Conservation (phyloP, 1,139 yeast species). For the Hyphopichia khmerensis region DNA sequence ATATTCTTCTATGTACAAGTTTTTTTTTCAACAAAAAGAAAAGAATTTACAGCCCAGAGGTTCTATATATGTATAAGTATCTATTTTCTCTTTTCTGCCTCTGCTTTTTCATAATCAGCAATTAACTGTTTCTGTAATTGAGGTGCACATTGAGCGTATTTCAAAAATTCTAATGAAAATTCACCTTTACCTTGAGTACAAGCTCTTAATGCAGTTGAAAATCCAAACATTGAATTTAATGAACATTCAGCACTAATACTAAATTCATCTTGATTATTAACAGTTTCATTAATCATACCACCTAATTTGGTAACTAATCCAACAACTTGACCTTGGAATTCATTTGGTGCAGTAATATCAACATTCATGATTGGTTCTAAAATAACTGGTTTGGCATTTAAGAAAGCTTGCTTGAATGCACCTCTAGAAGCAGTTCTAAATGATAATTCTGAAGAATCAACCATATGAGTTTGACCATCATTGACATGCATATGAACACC, state of each 20-base stretch:
- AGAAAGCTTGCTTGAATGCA: conserved; percentile 90
- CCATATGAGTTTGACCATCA: conserved; percentile 98
- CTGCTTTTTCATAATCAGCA: conserved; percentile 64
- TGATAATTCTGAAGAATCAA: conserved; percentile 94
- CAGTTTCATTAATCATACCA: conserved; percentile 92
- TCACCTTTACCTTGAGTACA: conserved; percentile 99
- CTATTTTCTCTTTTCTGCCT: conserved; percentile 17
- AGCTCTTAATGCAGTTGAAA: conserved; percentile 93
- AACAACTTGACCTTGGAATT: conserved; percentile 92
- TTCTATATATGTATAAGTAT: conserved; percentile 2
- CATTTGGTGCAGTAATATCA: conserved; percentile 90
- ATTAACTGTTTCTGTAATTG: conserved; percentile 89
- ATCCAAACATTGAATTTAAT: conserved; percentile 92
- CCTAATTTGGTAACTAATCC: conserved; percentile 89
- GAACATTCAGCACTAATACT: conserved; percentile 93
- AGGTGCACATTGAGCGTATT: conserved; percentile 87
- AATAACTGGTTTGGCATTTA: conserved; percentile 80
- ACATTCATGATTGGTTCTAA: conserved; percentile 97
- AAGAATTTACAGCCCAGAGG: too few relatives aligned
- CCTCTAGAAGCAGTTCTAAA: conserved; percentile 90
- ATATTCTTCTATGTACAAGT: conserved; percentile 10
- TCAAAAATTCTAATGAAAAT: conserved; percentile 90
- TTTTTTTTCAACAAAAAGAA: too few relatives aligned
- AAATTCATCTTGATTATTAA: conserved; percentile 92
- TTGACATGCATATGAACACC: conserved; percentile 92